phyloP scores from a whole-genome alignment of 352 stramenopile species.

The Globisporangium irregulare region DNA sequence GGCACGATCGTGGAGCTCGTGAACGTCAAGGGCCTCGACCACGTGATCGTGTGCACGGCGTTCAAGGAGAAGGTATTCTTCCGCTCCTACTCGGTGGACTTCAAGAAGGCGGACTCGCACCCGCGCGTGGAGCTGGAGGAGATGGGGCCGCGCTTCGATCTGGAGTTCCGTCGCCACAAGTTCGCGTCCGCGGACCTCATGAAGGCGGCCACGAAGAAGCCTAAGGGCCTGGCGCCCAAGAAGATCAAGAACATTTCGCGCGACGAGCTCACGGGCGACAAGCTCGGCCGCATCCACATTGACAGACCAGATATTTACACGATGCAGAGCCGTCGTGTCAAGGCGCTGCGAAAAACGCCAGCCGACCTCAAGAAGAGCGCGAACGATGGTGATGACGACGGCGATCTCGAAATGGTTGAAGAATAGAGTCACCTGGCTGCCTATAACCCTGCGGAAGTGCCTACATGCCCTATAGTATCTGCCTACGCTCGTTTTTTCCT shows the following conservation, averaged over 20 bases:
- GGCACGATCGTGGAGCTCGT: slow-evolving; percentile 95
- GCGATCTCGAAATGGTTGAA: slow-evolving; percentile 35
- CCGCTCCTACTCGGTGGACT: slow-evolving; percentile 95
- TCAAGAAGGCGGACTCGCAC: slow-evolving; percentile 89
- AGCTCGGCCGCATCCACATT: slow-evolving; percentile 97
- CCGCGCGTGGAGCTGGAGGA: slow-evolving; percentile 87
- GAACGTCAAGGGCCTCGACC: slow-evolving; percentile 95
- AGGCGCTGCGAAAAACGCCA: slow-evolving; percentile 90
- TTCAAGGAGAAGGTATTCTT: slow-evolving; percentile 93
- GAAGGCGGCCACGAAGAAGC: slow-evolving; percentile 94
- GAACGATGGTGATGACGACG: slow-evolving; percentile 27
- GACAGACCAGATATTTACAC: slow-evolving; percentile 97
- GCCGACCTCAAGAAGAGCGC: slow-evolving; percentile 69
- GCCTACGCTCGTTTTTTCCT: not conserved
- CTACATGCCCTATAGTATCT: not conserved
- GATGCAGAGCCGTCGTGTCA: slow-evolving; percentile 94
- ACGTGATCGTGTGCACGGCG: slow-evolving; percentile 96
- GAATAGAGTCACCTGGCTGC: slow-evolving; percentile 10
- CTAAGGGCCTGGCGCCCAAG: slow-evolving; percentile 89
- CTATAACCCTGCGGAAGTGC: not conserved
- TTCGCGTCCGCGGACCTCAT: slow-evolving; percentile 94
- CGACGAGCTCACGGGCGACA: slow-evolving; percentile 98
- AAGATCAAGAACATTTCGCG: slow-evolving; percentile 98
- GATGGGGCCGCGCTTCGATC: slow-evolving; percentile 88
- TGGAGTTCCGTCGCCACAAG: slow-evolving; percentile 93